Percentiles rank a stretch among this genome's conserved stretches.
These are phyloP conservation scores for Trichomonas tenax DNA, from an alignment of 208 protist genomes.

Conservation along the genomic window DNA sequence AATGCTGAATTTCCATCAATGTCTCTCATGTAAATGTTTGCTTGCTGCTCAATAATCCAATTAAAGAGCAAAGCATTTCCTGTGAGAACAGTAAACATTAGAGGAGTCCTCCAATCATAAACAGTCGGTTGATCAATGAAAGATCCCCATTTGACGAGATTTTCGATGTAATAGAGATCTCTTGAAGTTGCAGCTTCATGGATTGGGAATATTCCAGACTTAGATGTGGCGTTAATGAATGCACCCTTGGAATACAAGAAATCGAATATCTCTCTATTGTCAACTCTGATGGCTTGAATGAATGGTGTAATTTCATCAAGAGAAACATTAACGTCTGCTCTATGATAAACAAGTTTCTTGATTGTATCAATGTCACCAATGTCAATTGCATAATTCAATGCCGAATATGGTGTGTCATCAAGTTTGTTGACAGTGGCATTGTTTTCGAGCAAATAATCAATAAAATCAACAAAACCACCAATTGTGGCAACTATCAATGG, in stretches of 20 bases:
- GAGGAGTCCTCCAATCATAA: not conserved
- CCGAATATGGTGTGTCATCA: not conserved
- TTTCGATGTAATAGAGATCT: not conserved
- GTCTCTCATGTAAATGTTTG: not conserved
- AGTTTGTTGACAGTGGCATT: not conserved
- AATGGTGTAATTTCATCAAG: not conserved
- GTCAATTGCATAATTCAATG: not conserved
- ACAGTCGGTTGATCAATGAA: not conserved
- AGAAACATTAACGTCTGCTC: not conserved
- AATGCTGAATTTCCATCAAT: not conserved
- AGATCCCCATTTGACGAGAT: not conserved
- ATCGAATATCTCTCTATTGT: not conserved
- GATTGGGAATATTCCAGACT: not conserved
- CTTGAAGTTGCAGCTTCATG: not conserved
- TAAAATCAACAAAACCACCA: not conserved
- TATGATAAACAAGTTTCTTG: not conserved
- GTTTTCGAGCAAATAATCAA: not conserved
- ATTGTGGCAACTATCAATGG: not conserved
- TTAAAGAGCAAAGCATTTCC: not conserved
- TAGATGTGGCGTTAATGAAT: not conserved
- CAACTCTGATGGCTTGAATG: not conserved
- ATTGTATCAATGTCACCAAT: not conserved
- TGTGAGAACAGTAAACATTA: not conserved
- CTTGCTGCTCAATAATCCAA: not conserved
- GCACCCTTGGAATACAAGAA: not conserved